Evolutionary conservation across 352 stramenopile species (phyloP), one percentile per base, ranked within the genome.

Genomic region (Phytopythium montanum): DNA sequence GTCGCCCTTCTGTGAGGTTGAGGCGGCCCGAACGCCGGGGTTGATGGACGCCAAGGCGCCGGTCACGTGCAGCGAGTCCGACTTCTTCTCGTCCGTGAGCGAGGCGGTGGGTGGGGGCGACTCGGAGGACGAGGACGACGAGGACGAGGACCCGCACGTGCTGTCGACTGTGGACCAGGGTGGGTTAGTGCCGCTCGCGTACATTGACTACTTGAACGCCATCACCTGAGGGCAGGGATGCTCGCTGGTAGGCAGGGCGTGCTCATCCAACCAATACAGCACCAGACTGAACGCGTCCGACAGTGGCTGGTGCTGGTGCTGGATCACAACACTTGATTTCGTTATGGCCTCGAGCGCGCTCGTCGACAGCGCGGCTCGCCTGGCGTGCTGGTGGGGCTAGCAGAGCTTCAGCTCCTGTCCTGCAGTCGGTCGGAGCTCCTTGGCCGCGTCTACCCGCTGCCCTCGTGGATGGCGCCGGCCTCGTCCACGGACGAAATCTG

Each of bases 401-500:
- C 41, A 45, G 38, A 44, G 38, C 38, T 5, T 3, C 13, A 28
- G n/a, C 12, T 28, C 18, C 28, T 2, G 16, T 36, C 19, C 31
- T 34, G 31, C 19, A 31, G 29, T 26, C 26, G 25, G 13, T 33
- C 38, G 36, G 44, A 23, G 5, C n/a, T 41, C 34, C 39, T 49
- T 51, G 44, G 55, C 54, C n/a, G 63, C 50, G 56, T 70, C 67
- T 88, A 92, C 72, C 89, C 75, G 60, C 77, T 82, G 62, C 81
- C 70, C 63, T 89, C 85, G 69, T 93, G 84, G 60, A 95, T 83
- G 31, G 83, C 65, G 42, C 86, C 86, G 49, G 81, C 82, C 63
- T 95, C 84, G 64, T 95, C 86, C 25, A 95, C 86, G 38, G 84
- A 92, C 66, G 86, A 95, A 77, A 95, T 95, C 77, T 95, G 84